Evolutionary conservation across 352 stramenopile genomes (phyloP).

Genomic region (Phytophthora kernoviae): DNA sequence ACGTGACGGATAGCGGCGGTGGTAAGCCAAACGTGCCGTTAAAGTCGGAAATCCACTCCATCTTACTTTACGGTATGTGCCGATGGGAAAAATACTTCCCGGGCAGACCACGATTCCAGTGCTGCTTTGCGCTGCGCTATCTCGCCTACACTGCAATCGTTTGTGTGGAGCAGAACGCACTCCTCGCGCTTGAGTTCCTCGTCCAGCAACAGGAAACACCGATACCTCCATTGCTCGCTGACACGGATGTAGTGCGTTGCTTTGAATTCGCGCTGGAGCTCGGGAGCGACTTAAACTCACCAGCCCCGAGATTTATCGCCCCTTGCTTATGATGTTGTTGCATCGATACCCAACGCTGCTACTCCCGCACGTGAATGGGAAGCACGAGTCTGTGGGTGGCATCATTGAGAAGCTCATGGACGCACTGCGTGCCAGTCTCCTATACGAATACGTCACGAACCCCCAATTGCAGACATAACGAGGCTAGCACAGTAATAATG

Average conservation of each 20-base stretch:
- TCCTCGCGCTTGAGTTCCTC: constrained; percentile 40
- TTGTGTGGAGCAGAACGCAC: constrained; percentile 48
- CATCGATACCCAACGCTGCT: constrained; percentile 31
- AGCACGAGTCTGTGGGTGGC: constrained; percentile 5
- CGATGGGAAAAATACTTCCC: constrained; percentile 39
- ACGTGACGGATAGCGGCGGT: neutral
- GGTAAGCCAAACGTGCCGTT: neutral
- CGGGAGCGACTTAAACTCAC: constrained; percentile 33
- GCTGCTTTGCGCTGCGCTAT: constrained; percentile 47
- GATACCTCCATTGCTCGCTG: constrained; percentile 31
- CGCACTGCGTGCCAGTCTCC: constrained; percentile 48
- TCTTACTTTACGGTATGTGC: constrained; percentile 41
- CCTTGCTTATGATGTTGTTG: constrained; percentile 47
- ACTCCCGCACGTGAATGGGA: constrained; percentile 23
- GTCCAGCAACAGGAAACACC: constrained; percentile 12
- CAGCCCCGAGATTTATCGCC: constrained; percentile 41
- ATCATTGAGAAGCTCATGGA: constrained; percentile 23
- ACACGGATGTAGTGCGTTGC: constrained; percentile 44
- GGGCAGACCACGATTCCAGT: constrained; percentile 25
- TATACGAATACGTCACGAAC: constrained; percentile 60
- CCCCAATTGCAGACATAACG: constrained; percentile 13
- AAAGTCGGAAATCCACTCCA: constrained; percentile 15
- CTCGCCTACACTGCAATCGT: constrained; percentile 43
- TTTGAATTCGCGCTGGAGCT: constrained; percentile 39
- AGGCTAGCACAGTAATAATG: constrained; percentile 1